Percentiles rank a stretch among this genome's conserved stretches.
phyloP scores from a whole-genome alignment of 495 filamentous ascomycete species.

The Immersiella caudata region DNA sequence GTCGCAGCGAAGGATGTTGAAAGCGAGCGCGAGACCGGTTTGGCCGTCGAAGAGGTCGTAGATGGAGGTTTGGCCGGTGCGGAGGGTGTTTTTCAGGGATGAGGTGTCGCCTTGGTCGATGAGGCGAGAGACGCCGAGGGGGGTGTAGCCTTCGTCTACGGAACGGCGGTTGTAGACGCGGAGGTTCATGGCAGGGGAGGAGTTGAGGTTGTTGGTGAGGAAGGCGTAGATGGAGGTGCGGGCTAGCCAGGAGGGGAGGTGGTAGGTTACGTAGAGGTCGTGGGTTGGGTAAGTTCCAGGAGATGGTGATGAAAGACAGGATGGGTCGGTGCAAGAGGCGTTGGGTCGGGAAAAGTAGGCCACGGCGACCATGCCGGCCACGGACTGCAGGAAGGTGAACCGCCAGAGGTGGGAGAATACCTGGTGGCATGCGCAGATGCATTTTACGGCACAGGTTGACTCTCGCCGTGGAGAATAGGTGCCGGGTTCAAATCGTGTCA shows the following conservation, averaged over 20 bases:
- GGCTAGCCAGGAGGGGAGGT: conserved; percentile 5
- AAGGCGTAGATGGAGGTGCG: neutral
- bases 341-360: neutral
- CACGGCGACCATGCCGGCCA: neutral
- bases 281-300: neutral
- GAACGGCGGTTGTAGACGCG: conserved; percentile 9
- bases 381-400: neutral
- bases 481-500: too few species aligned
- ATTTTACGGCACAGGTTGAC: too few species aligned
- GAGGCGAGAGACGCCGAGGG: neutral
- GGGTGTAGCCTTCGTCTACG: neutral
- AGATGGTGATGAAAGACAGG: neutral
- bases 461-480: too few species aligned
- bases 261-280: neutral
- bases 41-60: neutral
- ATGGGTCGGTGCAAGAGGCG: neutral
- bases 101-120: neutral
- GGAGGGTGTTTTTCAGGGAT: neutral
- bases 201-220: neutral
- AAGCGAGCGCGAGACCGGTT: neutral
- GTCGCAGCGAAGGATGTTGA: neutral
- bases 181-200: neutral
- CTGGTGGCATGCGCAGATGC: neutral
- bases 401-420: neutral
- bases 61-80: neutral